phyloP scores from a whole-genome alignment of 164 flowering plant genomes.

The Kalanchoe fedtschenkoi region DNA sequence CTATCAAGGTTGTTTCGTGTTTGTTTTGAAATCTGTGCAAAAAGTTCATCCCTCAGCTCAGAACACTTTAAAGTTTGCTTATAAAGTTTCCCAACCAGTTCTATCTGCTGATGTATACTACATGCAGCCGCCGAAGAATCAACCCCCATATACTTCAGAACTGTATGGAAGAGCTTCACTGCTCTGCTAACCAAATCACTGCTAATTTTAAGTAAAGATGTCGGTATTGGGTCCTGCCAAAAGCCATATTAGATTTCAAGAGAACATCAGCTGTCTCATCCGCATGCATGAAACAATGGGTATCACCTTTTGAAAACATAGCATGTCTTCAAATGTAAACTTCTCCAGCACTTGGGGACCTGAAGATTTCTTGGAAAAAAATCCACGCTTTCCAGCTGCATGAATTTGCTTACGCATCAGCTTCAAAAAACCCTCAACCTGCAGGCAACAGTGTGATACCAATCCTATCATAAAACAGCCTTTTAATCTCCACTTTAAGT shows the following conservation, averaged over 20 bases:
- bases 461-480: neutral
- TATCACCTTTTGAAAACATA: slow-evolving; percentile 92
- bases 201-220: slow-evolving; percentile 76
- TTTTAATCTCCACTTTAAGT: neutral
- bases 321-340: slow-evolving; percentile 91
- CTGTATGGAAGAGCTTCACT: slow-evolving; percentile 63
- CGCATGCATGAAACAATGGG: neutral
- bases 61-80: slow-evolving; percentile 89
- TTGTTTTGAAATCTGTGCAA: slow-evolving; percentile 87
- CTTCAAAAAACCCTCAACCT: slow-evolving; percentile 91
- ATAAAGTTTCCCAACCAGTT: slow-evolving; percentile 74
- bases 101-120: slow-evolving; percentile 74
- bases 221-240: slow-evolving; percentile 90
- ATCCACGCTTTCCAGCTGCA: slow-evolving; percentile 78
- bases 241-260: slow-evolving; percentile 7
- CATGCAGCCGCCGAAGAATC: slow-evolving; percentile 53
- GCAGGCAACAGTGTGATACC: slow-evolving; percentile 1
- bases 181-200: slow-evolving; percentile 77
- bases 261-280: neutral
- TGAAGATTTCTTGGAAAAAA: slow-evolving; percentile 70
- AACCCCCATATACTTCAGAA: slow-evolving; percentile 90
- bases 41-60: slow-evolving; percentile 95
- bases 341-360: slow-evolving; percentile 74
- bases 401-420: slow-evolving; percentile 92
- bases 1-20: slow-evolving; percentile 85